phyloP scores from a whole-genome alignment of 192 early-diverging fungal genomes.

The Paraglomus occultum region DNA sequence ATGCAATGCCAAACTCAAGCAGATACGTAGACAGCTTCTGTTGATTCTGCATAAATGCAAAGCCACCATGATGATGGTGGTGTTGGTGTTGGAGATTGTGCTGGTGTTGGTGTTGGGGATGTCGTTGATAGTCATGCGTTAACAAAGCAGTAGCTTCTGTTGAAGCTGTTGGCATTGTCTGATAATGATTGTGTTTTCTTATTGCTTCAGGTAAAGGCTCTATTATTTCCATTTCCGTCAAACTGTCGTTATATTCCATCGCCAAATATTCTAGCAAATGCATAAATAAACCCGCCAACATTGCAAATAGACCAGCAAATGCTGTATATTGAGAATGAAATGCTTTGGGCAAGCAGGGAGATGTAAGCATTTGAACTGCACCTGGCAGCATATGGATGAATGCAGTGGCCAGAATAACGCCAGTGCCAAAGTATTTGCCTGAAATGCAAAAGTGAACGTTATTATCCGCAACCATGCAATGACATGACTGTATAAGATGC shows the following conservation, averaged over 20 bases:
- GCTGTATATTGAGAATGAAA: constrained; percentile 45
- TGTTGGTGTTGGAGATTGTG: neutral
- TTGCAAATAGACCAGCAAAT: constrained; percentile 57
- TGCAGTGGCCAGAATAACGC: constrained; percentile 67
- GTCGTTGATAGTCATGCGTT: neutral
- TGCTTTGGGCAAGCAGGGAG: constrained; percentile 50
- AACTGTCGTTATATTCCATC: constrained; percentile 26
- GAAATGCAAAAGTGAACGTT: neutral
- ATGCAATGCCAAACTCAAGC: constrained; percentile 73
- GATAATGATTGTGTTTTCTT: constrained; percentile 12
- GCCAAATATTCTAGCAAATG: constrained; percentile 64
- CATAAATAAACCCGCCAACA: constrained; percentile 63
- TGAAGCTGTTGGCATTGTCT: neutral
- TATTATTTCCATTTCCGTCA: neutral
- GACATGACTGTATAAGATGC: neutral
- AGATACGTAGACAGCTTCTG: constrained; percentile 48
- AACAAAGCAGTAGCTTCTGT: neutral
- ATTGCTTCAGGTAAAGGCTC: constrained; percentile 6
- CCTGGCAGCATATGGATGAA: constrained; percentile 74
- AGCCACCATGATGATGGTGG: too few species aligned
- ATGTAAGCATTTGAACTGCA: constrained; percentile 53
- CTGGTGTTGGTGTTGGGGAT: neutral
- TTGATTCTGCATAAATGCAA: constrained; percentile 11
- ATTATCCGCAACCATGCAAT: neutral
- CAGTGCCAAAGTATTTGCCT: constrained; percentile 46